Conservation (phyloP, 1,284 basidiomycete species). For the Gymnopus androsaceus region DNA sequence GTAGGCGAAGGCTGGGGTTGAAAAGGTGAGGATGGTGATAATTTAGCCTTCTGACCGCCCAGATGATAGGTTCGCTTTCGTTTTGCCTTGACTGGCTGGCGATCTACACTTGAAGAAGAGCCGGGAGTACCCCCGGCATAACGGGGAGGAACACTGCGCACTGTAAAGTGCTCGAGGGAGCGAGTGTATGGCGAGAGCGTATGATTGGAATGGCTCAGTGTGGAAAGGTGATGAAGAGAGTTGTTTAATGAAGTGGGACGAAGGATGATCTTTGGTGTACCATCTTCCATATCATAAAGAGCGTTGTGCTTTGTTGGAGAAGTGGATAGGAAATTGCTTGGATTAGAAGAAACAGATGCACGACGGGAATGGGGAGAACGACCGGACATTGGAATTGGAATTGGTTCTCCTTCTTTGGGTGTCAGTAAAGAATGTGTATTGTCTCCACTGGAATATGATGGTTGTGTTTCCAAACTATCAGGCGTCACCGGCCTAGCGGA, state of each 20-base stretch:
- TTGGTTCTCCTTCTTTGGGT: conserved; percentile 30
- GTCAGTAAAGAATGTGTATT: conserved; percentile 33
- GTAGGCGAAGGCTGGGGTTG: conserved; percentile 8
- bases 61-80: conserved; percentile 77
- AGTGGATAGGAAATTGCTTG: conserved; percentile 32
- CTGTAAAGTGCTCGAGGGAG: conserved; percentile 85
- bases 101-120: conserved; percentile 37
- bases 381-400: conserved; percentile 23
- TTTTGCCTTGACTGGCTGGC: conserved; percentile 67
- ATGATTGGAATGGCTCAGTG: conserved; percentile 84
- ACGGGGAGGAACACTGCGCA: conserved; percentile 77
- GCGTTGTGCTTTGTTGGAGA: conserved; percentile 38
- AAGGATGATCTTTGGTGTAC: conserved; percentile 66
- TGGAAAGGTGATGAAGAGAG: conserved; percentile 80
- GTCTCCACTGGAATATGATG: conserved; percentile 38
- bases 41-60: conserved; percentile 44
- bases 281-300: conserved; percentile 27
- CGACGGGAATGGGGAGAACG: conserved; percentile 38
- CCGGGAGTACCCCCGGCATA: conserved; percentile 28
- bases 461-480: conserved; percentile 45
- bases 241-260: conserved; percentile 67
- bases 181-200: conserved; percentile 91
- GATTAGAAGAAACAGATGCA: conserved; percentile 44
- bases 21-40: conserved; percentile 20
- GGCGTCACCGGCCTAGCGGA: conserved; percentile 37